Conservation (phyloP, 495 filamentous ascomycete species). For the Lophiostoma macrostomum region DNA sequence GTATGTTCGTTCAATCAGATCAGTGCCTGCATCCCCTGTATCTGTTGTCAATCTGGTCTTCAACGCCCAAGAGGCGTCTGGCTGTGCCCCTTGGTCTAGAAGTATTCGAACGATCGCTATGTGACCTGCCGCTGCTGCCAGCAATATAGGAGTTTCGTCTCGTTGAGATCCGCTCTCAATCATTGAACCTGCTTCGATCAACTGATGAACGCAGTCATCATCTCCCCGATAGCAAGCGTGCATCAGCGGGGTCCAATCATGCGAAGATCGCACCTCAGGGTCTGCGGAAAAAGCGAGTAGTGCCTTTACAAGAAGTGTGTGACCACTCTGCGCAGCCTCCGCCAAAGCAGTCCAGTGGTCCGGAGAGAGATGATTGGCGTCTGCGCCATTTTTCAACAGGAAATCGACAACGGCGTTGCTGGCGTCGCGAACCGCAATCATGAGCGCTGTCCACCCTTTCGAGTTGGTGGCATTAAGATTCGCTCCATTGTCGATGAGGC, state of each 20-base stretch:
- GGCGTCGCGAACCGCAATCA: conserved; percentile 1
- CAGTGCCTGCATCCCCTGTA: neutral
- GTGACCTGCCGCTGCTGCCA: neutral
- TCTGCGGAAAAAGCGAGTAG: conserved; percentile 3
- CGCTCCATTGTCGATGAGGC: conserved; percentile 5
- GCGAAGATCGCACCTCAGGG: conserved; percentile 1
- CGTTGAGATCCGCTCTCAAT: conserved; percentile 4
- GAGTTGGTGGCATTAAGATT: conserved; percentile 9
- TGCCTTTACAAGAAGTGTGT: neutral
- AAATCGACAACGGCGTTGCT: neutral
- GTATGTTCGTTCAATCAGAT: neutral
- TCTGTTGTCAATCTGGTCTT: neutral
- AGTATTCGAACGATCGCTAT: neutral
- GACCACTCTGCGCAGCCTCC: conserved; percentile 4
- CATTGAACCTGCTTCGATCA: conserved; percentile 1
- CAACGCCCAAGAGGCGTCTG: neutral
- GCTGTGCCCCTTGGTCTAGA: neutral
- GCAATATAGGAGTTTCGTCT: conserved; percentile 8
- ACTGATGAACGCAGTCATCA: neutral
- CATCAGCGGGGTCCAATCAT: conserved; percentile 16
- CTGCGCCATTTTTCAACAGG: conserved; percentile 10
- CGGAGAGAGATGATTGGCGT: conserved; percentile 15
- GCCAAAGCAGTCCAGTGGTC: conserved; percentile 12
- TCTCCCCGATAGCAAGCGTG: conserved; percentile 9
- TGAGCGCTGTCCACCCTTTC: conserved; percentile 3